A percentile compares a stretch with the other conserved stretches of the same genome.
Evolutionary conservation across 257 asterid genomes (phyloP).

Genomic region (Nicotiana undulata): DNA sequence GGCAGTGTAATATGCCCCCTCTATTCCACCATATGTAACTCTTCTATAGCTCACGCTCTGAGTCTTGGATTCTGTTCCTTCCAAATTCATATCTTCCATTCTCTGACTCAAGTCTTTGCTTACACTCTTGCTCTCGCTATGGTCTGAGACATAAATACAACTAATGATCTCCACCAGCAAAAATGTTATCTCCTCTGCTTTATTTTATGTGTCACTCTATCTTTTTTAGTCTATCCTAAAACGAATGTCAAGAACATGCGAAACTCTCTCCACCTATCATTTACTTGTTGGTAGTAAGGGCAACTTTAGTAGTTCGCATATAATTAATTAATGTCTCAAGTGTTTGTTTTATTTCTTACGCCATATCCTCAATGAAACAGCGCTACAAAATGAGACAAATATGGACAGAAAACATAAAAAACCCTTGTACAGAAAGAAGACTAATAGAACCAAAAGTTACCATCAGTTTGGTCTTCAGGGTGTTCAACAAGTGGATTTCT

Average conservation of each 20-base stretch:
- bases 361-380: no score
- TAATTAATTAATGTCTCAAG: no score
- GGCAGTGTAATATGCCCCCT: constrained; percentile 67
- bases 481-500: constrained; percentile 64
- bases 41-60: constrained; percentile 48
- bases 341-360: no score
- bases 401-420: neutral
- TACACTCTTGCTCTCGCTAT: constrained; percentile 16
- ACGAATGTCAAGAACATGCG: no score
- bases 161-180: neutral
- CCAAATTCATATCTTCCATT: constrained; percentile 14
- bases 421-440: neutral
- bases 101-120: constrained; percentile 12
- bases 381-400: no score
- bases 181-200: no score
- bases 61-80: constrained; percentile 16
- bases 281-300: no score
- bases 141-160: constrained; percentile 20
- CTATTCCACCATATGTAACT: constrained; percentile 73
- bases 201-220: no score
- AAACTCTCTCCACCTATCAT: no score
- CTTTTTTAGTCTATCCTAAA: no score
- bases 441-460: constrained; percentile 21
- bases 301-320: no score
- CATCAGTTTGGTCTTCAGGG: constrained; percentile 61